Conservation (phyloP, 495 filamentous ascomycete genomes). For the Hyaloscypha hepaticicola region DNA sequence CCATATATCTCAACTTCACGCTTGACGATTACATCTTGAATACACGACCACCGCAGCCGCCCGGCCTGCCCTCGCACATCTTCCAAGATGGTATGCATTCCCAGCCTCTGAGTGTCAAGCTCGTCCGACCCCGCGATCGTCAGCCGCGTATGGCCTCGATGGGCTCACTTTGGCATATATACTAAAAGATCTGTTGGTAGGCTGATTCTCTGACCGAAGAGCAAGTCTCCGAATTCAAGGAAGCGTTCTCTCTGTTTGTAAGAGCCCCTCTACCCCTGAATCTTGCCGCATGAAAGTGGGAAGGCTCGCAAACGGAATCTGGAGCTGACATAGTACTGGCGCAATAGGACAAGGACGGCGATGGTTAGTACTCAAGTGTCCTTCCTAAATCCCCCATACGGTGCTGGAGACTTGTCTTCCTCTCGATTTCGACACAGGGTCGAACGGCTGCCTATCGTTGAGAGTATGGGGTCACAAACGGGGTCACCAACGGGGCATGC, state of each 20-base stretch:
- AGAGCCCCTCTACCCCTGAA: constrained; percentile 44
- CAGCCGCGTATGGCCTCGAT: constrained; percentile 9
- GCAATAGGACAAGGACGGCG: constrained; percentile 96
- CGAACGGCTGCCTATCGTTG: constrained; percentile 17
- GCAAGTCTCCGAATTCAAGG: constrained; percentile 99
- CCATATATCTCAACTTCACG: background rate
- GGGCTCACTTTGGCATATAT: constrained; percentile 28
- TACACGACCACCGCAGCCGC: background rate
- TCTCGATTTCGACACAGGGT: background rate
- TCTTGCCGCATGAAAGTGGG: constrained; percentile 6
- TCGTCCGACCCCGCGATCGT: constrained; percentile 22
- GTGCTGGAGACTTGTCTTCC: background rate
- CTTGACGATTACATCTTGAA: background rate
- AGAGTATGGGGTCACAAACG: background rate
- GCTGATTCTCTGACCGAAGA: constrained; percentile 96
- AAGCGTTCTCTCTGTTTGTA: constrained; percentile 99
- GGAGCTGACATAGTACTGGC: constrained; percentile 16
- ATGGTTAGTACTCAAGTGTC: constrained; percentile 70
- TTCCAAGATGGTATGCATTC: constrained; percentile 19
- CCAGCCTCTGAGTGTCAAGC: background rate
- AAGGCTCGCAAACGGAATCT: constrained; percentile 5
- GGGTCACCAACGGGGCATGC: background rate
- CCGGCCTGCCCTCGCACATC: constrained; percentile 3
- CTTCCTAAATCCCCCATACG: background rate
- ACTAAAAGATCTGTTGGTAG: constrained; percentile 42